Evolutionary conservation across 2,329 filamentous ascomycete species (phyloP).

Genomic region (Shiraia bambusicola): DNA sequence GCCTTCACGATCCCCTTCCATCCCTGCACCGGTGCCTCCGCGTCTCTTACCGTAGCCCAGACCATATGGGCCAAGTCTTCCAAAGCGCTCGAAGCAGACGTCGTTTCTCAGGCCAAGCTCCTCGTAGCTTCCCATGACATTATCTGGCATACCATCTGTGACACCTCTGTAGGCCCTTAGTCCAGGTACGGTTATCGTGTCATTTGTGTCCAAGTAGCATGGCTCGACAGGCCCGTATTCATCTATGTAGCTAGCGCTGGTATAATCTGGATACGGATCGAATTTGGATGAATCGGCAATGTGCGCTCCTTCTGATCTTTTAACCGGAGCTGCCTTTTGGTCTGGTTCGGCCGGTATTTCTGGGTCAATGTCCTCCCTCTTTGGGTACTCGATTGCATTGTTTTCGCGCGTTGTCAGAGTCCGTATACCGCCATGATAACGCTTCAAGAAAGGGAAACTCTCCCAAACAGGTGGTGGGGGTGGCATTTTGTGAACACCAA

Average conservation of each 20-base stretch:
- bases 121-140: constrained; percentile 84
- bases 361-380: constrained; percentile 54
- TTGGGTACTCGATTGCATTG: constrained; percentile 81
- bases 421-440: constrained; percentile 87
- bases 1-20: constrained; percentile 80
- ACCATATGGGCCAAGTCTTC: constrained; percentile 84
- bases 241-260: constrained; percentile 57
- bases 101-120: constrained; percentile 76
- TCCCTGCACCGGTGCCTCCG: constrained; percentile 81
- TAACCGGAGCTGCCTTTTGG: constrained; percentile 30
- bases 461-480: constrained; percentile 77
- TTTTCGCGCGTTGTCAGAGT: constrained; percentile 65
- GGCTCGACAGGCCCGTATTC: constrained; percentile 64
- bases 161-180: constrained; percentile 76
- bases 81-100: constrained; percentile 91
- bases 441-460: constrained; percentile 77
- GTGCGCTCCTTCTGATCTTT: constrained; percentile 31
- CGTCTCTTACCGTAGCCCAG: constrained; percentile 77
- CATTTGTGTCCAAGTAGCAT: constrained; percentile 74
- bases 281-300: constrained; percentile 51
- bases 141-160: constrained; percentile 79
- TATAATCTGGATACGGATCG: constrained; percentile 68
- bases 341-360: constrained; percentile 34
- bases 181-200: constrained; percentile 66
- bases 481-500: constrained; percentile 61